A percentile compares a stretch with the other conserved stretches of the same genome.
phyloP scores from a whole-genome alignment of 2,329 filamentous ascomycete species.

The Lasiodiplodia sp. region DNA sequence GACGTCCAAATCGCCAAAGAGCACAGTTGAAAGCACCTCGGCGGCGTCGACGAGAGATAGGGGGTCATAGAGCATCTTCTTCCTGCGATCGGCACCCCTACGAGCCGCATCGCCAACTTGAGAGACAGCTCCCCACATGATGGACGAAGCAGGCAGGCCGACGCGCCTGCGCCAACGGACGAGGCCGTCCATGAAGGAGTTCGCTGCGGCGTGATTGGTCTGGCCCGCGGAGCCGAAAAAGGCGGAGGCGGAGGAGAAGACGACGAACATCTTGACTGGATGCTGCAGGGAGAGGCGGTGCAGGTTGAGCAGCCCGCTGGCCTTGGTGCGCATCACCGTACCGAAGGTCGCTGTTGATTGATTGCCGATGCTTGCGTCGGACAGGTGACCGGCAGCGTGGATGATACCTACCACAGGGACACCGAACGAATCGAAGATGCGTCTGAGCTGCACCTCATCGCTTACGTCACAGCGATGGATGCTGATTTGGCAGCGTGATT shows the following conservation, averaged over 20 bases:
- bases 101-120: not conserved
- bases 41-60: not conserved
- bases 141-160: constrained; percentile 31
- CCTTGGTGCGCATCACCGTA: constrained; percentile 52
- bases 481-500: not conserved
- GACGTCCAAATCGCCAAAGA: not conserved
- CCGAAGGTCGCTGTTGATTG: not conserved
- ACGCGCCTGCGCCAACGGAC: constrained; percentile 31
- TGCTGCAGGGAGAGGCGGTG: constrained; percentile 33
- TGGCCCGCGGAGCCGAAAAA: constrained; percentile 61
- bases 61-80: not conserved
- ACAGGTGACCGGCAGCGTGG: no score
- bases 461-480: not conserved
- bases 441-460: not conserved
- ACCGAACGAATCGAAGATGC: not conserved
- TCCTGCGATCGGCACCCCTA: not conserved
- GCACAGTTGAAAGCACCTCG: not conserved
- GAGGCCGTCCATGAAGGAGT: constrained; percentile 55
- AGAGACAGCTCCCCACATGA: constrained; percentile 1
- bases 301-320: constrained; percentile 61
- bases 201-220: constrained; percentile 61
- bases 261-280: constrained; percentile 57
- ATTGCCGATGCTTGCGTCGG: not conserved
- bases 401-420: no score
- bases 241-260: constrained; percentile 59